Evolutionary conservation across 306 rosid genomes (phyloP).

Genomic region (Lathyrus aphaca): DNA sequence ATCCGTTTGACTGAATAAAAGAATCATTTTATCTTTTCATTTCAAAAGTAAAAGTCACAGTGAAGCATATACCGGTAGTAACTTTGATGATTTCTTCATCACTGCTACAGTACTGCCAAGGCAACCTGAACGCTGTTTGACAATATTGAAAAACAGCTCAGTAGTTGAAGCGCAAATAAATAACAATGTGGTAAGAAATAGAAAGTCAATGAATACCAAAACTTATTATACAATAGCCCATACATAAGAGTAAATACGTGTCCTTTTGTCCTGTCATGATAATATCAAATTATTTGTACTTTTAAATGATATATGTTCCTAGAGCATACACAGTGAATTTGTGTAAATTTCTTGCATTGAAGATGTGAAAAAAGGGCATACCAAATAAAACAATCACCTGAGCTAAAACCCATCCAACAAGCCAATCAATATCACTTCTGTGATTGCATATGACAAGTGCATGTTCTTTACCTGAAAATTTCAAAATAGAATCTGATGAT

Average conservation of each 20-base stretch:
- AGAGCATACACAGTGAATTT: slow-evolving; percentile 8
- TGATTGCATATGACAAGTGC: slow-evolving; percentile 87
- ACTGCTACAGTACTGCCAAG: slow-evolving; percentile 93
- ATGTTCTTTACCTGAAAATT: slow-evolving; percentile 83
- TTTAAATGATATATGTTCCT: slow-evolving; percentile 23
- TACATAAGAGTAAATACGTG: neutral
- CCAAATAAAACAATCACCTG: slow-evolving; percentile 70
- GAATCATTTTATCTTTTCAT: slow-evolving; percentile 11
- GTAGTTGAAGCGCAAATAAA: slow-evolving; percentile 38
- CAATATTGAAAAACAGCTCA: slow-evolving; percentile 29
- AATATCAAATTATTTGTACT: neutral
- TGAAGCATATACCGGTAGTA: slow-evolving; percentile 79
- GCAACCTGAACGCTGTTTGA: slow-evolving; percentile 88
- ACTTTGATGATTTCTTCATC: slow-evolving; percentile 93
- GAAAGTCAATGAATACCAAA: slow-evolving; percentile 25
- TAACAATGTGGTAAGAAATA: neutral
- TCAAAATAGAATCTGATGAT: slow-evolving; percentile 34
- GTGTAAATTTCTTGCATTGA: slow-evolving; percentile 37
- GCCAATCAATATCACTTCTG: slow-evolving; percentile 98
- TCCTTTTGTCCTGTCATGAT: slow-evolving; percentile 3
- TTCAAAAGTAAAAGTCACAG: slow-evolving; percentile 6
- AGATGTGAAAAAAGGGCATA: slow-evolving; percentile 35
- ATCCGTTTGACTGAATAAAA: slow-evolving; percentile 17
- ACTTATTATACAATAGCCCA: slow-evolving; percentile 9
- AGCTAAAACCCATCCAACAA: slow-evolving; percentile 94